These are phyloP conservation scores for Talaromyces funiculosus DNA, from an alignment of 2,329 filamentous ascomycete genomes.

Conservation along the genomic window DNA sequence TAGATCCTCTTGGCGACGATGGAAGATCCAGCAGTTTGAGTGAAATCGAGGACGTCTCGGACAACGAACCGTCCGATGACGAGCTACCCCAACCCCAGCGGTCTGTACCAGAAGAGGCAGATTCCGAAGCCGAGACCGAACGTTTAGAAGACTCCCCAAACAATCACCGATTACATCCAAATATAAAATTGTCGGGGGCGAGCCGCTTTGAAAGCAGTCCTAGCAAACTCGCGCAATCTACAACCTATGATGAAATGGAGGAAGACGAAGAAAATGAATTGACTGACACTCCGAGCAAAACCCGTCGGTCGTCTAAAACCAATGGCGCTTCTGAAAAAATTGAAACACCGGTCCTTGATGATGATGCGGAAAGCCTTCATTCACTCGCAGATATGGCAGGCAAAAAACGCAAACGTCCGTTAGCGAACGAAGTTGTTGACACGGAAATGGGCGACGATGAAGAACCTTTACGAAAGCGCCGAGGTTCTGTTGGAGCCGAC, in stretches of 20 bases:
- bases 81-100: conserved; percentile 43
- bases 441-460: conserved; percentile 35
- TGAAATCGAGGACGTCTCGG: conserved; percentile 77
- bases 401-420: conserved; percentile 39
- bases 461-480: conserved; percentile 38
- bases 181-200: conserved; percentile 56
- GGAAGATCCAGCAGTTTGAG: conserved; percentile 85
- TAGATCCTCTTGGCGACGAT: conserved; percentile 51
- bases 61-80: conserved; percentile 57
- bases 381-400: conserved; percentile 23
- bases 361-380: conserved; percentile 22
- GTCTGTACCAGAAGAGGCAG: conserved; percentile 54
- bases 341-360: conserved; percentile 17
- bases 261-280: conserved; percentile 48
- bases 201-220: conserved; percentile 60
- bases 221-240: conserved; percentile 66
- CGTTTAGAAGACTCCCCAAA: conserved; percentile 84
- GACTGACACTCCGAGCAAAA: conserved; percentile 38
- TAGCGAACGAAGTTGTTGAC: conserved; percentile 31
- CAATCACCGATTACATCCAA: conserved; percentile 54
- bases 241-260: conserved; percentile 41
- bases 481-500: conserved; percentile 35
- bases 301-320: conserved; percentile 27
- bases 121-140: conserved; percentile 90
- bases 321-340: conserved; percentile 21